These are phyloP conservation scores for Malus hybrid DNA, from an alignment of 331 rosid species.

Conservation along the genomic window DNA sequence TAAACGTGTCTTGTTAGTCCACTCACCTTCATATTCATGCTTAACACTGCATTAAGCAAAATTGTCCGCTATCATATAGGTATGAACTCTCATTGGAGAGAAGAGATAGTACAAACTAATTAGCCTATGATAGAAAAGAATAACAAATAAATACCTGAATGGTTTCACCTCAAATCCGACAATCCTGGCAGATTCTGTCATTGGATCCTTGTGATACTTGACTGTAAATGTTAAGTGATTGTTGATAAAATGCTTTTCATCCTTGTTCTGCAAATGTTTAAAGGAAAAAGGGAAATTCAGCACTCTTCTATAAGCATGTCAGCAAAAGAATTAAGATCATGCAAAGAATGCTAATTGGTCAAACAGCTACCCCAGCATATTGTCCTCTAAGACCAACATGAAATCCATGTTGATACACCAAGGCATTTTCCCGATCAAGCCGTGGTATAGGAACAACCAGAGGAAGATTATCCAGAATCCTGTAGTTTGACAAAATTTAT, in stretches of 20 bases:
- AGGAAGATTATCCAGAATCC: constrained; percentile 96
- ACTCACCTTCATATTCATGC: constrained; percentile 74
- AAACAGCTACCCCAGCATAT: constrained; percentile 62
- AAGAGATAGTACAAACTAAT: not conserved
- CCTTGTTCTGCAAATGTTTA: constrained; percentile 56
- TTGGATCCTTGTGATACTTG: constrained; percentile 70
- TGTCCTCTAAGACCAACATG: constrained; percentile 87
- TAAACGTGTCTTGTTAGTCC: constrained; percentile 50
- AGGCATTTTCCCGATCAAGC: constrained; percentile 65
- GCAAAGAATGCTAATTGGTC: not conserved
- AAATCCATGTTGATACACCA: constrained; percentile 84
- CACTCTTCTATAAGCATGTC: not conserved
- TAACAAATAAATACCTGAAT: constrained; percentile 50
- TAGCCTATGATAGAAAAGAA: not conserved
- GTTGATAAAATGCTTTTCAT: constrained; percentile 72
- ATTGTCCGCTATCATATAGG: not conserved
- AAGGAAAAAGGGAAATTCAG: constrained; percentile 1
- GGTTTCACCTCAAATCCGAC: constrained; percentile 98
- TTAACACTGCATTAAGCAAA: constrained; percentile 48
- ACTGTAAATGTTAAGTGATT: constrained; percentile 79
- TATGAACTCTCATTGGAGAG: not conserved
- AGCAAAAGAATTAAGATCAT: not conserved
- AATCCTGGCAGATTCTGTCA: constrained; percentile 71
- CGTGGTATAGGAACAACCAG: constrained; percentile 82
- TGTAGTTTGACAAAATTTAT: constrained; percentile 14